These are phyloP conservation scores for Chenopodium quinoa DNA, from an alignment of 148 eudicot species.

Conservation along the genomic window DNA sequence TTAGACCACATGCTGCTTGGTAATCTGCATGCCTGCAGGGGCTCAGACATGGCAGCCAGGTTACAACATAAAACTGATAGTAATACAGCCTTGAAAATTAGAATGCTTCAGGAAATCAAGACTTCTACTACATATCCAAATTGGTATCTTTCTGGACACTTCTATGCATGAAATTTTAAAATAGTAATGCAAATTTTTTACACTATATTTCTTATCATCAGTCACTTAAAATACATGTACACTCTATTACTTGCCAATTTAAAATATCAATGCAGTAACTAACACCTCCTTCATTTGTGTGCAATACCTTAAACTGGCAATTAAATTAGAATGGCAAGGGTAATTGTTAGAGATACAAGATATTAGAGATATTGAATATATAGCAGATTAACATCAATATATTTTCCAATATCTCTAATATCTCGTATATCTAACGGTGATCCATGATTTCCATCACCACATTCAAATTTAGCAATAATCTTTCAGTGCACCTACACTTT, in stretches of 20 bases:
- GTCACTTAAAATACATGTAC: neutral
- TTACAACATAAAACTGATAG: neutral
- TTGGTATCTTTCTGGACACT: neutral
- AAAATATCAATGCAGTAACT: neutral
- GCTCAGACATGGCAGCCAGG: constrained; percentile 15
- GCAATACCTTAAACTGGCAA: neutral
- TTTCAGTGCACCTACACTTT: neutral
- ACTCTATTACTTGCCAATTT: neutral
- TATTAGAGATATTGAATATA: no score
- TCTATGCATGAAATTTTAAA: neutral
- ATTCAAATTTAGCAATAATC: neutral
- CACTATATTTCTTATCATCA: no score
- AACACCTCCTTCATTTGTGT: neutral
- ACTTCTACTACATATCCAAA: neutral
- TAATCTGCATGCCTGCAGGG: constrained; percentile 71
- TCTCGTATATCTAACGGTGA: no score
- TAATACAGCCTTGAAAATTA: neutral
- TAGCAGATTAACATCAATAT: no score
- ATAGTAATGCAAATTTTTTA: neutral
- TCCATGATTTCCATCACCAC: neutral
- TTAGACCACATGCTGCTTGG: constrained; percentile 88
- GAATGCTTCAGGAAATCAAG: neutral
- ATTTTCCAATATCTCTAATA: no score
- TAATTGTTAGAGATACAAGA: neutral
- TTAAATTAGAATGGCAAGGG: neutral